Base-by-base conservation (phyloP, 768 basidiomycete species). In the Cubamyces sp. region DNA sequence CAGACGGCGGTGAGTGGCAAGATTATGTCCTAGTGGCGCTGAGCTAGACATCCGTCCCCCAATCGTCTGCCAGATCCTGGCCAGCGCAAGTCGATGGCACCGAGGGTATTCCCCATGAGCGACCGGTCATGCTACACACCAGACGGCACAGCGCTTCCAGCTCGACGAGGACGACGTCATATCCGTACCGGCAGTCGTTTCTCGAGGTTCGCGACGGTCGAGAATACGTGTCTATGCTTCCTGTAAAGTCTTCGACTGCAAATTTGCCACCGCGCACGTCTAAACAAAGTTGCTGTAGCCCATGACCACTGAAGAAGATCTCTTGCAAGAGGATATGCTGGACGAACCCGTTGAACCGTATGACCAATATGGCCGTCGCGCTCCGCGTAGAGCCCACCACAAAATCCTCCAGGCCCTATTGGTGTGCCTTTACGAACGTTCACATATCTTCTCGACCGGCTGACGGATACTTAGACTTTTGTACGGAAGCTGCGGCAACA, bases 251-350 rank as follows among this genome's bases (percentile, higher is more conserved):
- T 47, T 42, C 12, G 16, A 3, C 14, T 9, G 5, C n/a, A 19
- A 53, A 26, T 16, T 21, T 50, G 45, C 15, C 1, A 23, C 25
- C 6, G 42, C 40, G n/a, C 15, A 23, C 42, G 14, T 15, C 8
- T 60, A 14, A 39, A 19, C 19, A 3, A 23, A 11, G 30, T 5
- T 47, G 21, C 7, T 14, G 9, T 34, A 68, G 66, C 64, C 66
- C 1, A 68, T 68, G 66, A 60, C 64, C 3, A 64, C 66, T 7
- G 66, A 63, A 37, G 66, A 68, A 46, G 66, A 68, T 52, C 39
- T 68, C 7, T 39, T 68, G 15, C 66, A 62, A 51, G 61, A 63
- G 19, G 54, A 57, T 37, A n/a, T 65, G 15, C n/a, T 62, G 34
- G 55, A 60, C 21, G 50, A 51, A 21, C 18, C 42, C 40, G 34